Conservation (phyloP, 225 moss, liverwort and hornwort genomes). For the Polytrichum formosum region DNA sequence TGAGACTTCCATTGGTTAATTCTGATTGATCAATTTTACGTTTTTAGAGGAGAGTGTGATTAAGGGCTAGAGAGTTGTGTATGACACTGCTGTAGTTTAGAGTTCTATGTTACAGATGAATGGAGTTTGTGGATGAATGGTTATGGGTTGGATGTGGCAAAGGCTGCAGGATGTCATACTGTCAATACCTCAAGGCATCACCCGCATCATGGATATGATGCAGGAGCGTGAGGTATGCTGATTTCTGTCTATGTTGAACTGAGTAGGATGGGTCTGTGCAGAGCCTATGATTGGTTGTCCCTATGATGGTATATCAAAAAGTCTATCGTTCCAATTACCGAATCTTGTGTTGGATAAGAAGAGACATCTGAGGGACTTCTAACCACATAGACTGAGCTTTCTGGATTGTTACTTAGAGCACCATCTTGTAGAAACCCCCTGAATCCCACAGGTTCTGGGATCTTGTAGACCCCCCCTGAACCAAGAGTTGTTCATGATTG, state of each 20-base stretch:
- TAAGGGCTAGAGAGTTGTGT: neutral
- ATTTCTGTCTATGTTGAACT: neutral
- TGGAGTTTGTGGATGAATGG: conserved; percentile 11
- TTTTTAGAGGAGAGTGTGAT: conserved; percentile 13
- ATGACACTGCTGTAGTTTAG: neutral
- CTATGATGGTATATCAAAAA: conserved; percentile 38
- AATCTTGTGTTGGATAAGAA: conserved; percentile 62
- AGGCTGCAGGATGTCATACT: conserved; percentile 99
- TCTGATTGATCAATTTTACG: too few species aligned
- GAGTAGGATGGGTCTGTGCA: neutral
- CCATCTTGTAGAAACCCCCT: too few species aligned
- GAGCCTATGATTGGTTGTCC: conserved; percentile 16
- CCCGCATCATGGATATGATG: conserved; percentile 98
- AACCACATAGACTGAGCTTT: neutral
- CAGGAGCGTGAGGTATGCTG: conserved; percentile 85
- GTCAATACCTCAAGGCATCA: conserved; percentile 94
- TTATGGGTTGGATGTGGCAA: conserved; percentile 39
- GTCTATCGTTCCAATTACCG: conserved; percentile 51
- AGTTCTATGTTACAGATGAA: neutral
- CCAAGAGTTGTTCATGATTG: too few species aligned
- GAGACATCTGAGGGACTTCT: conserved; percentile 58
- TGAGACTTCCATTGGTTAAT: too few species aligned
- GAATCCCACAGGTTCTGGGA: too few species aligned
- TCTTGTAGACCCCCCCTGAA: too few species aligned
- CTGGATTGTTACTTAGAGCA: too few species aligned